Evolutionary conservation across 345 rosid genomes (phyloP).

Genomic region (Pugionium cornutum): DNA sequence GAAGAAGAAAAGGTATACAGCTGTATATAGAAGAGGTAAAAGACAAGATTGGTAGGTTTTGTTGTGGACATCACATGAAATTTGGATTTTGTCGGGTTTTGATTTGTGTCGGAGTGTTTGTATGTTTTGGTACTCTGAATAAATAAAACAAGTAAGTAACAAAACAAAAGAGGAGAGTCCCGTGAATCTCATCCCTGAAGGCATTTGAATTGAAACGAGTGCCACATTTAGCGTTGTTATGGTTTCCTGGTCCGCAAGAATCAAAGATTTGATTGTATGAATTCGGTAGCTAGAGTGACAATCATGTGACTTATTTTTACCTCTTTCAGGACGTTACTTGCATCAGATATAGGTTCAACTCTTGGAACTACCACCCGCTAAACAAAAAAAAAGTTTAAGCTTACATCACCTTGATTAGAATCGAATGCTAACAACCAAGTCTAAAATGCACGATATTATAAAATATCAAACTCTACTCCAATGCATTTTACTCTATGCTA

Average conservation of each 20-base stretch:
- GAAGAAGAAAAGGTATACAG: background rate
- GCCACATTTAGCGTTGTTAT: too few relatives aligned
- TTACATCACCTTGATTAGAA: constrained; percentile 15
- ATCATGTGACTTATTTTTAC: constrained; percentile 38
- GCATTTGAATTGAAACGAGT: too few relatives aligned
- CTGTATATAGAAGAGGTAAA: background rate
- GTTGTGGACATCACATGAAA: background rate
- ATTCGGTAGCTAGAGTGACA: too few relatives aligned
- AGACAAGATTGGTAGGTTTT: background rate
- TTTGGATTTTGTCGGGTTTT: background rate
- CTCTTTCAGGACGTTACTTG: constrained; percentile 77
- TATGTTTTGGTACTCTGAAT: background rate
- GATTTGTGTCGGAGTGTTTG: background rate
- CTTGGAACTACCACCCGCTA: constrained; percentile 96
- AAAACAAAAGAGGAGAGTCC: too few relatives aligned
- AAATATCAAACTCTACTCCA: constrained; percentile 55
- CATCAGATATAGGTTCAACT: constrained; percentile 91
- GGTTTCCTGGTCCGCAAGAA: too few relatives aligned
- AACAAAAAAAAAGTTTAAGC: constrained; percentile 25
- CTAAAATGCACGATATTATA: background rate
- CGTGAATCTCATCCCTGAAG: too few relatives aligned
- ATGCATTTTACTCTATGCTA: too few relatives aligned
- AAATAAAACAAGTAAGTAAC: background rate
- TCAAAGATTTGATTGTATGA: too few relatives aligned
- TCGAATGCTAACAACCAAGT: constrained; percentile 16